Evolutionary conservation across 2,329 filamentous ascomycete genomes (phyloP), one percentile per base, ranked within the genome.

Genomic region (Colletotrichum horii): DNA sequence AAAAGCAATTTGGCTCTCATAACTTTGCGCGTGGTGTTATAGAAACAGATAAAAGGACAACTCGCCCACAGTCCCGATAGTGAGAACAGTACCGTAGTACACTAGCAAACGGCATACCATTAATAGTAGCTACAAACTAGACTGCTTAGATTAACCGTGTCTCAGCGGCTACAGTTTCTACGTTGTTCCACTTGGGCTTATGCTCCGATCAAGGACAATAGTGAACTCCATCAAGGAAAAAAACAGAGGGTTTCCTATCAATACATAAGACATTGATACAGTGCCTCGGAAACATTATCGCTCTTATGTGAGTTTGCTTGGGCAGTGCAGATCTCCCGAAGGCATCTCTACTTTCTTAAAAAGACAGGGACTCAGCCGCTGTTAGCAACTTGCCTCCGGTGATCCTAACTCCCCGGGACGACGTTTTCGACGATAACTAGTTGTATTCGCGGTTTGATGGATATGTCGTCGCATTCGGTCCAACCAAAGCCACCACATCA

Each of bases 401-500:
- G 43, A 3, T 22, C n/a, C 43, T 52, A 14, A 52, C 43, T 22
- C 43, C n/a, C 43, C n/a, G n/a, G 0, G n/a, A 52, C 11, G 1
- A 22, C 2, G 43, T 52, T 11, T 22, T 22, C n/a, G 43, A 52
- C 2, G n/a, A 48, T 0, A 0, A 52, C 2, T 52, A 52, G 43
- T 0, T 22, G 43, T 22, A 1, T 14, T 22, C 43, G 43, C 43
- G 43, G 22, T 52, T 52, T 52, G 43, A 22, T 22, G n/a, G 6
- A 8, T 0, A 3, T 3, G n/a, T 8, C n/a, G 6, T 4, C n/a
- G 38, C 19, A n/a, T 4, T 8, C 36, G 19, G 16, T 0, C 16
- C 36, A 43, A 16, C 16, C 36, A 16, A 16, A 43, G 36, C 36
- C 16, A 19, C 36, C 16, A 19, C 2, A 8, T 0, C 36, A 19